Evolutionary conservation across 2,329 filamentous ascomycete genomes (phyloP), one percentile per base, ranked within the genome.

Genomic region (Fusarium sp.): DNA sequence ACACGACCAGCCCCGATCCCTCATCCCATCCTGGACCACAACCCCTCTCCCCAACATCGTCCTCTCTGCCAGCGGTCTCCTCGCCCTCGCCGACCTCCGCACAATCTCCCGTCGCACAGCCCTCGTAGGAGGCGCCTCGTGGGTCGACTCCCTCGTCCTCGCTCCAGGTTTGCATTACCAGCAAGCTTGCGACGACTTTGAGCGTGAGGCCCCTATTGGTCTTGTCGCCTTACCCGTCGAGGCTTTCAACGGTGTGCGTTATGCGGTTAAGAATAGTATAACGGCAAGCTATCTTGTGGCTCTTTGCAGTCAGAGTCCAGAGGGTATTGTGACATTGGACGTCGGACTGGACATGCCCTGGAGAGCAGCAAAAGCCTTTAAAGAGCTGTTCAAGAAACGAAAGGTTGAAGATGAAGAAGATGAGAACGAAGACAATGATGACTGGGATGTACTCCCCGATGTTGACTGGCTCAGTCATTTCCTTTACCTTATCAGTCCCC

Each of bases 121-220:
- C 17, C 83, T 91, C 51, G 86, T 84, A 3, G 90, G 90, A 29
- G 88, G 87, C 4, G 87, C 88, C 1, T 86, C 85, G 3, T 88
- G 87, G 83, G 81, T 90, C 1, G 90, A 92, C 77, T 82, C 82
- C 9, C 82, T 92, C 12, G 82, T 91, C 14, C 83, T 92, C 4
- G 89, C 87, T 2, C 90, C 90, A 0, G 90, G 90, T 0, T 77
- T 92, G 59, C 90, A 92, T 79, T 87, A 87, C 72, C 89, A 92
- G 73, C 88, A 91, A 73, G 84, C 86, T 5, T 89, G 88, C 11
- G 84, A 88, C 14, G 83, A 85, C 1, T 80, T 91, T 17, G 83
- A 83, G 67, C 80, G 83, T 4, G 84, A 86, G 40, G 69, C 71
- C 0, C 72, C 62, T 79, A 82, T 38, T 3, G 83, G 83, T 22